Conservation (phyloP, 768 basidiomycete genomes). For the Chalciporus pseudorubinellus region DNA sequence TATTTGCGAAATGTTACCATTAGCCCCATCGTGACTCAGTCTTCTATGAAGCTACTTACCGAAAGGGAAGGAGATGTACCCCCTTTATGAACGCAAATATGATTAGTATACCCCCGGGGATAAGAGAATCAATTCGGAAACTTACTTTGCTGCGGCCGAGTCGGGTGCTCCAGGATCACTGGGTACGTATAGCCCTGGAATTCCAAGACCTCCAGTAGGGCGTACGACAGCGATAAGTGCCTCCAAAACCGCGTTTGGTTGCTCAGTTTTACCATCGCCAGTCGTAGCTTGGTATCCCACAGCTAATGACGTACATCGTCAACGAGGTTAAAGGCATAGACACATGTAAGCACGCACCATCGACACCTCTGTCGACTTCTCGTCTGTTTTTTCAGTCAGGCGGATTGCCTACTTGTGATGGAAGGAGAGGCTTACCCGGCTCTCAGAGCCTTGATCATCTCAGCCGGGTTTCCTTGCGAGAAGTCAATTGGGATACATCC, state of each 20-base stretch:
- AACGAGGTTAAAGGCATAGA: constrained; percentile 38
- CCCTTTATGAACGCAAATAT: neutral
- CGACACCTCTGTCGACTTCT: neutral
- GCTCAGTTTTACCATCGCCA: constrained; percentile 52
- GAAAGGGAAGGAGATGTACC: constrained; percentile 6
- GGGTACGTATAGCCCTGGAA: constrained; percentile 56
- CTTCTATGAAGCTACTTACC: neutral
- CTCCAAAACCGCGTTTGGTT: constrained; percentile 54
- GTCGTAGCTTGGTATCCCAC: constrained; percentile 50
- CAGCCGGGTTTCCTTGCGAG: neutral
- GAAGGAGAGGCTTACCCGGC: constrained; percentile 1
- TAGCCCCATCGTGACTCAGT: neutral
- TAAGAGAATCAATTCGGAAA: neutral
- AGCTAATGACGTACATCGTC: neutral
- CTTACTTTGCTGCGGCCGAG: constrained; percentile 42
- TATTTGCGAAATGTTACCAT: neutral
- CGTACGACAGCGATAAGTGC: constrained; percentile 50
- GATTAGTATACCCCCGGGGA: neutral
- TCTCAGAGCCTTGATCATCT: neutral
- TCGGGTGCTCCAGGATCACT: constrained; percentile 57
- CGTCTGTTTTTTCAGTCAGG: neutral
- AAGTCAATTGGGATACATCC: constrained; percentile 48
- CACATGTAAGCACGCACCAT: neutral
- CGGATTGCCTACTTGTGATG: neutral
- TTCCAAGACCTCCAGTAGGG: constrained; percentile 55